Evolutionary conservation across 2,329 filamentous ascomycete species (phyloP), one percentile per base, ranked within the genome.

Genomic region (Knufia fluminis): DNA sequence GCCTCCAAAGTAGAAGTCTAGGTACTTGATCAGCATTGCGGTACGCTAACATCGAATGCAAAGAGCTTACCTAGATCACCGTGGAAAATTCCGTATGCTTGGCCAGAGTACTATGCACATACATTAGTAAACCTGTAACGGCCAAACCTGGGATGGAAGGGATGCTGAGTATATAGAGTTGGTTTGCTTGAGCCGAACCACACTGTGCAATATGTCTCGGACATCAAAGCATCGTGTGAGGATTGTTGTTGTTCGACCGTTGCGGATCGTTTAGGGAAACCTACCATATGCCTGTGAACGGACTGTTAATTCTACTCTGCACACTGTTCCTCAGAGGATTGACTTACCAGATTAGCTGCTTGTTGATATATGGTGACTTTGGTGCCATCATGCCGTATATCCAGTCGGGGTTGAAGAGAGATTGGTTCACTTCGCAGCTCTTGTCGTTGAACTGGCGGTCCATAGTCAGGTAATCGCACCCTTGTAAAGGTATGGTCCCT

Each of bases 81-180:
- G 57, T 74, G 72, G 63, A 75, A 74, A 43, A 75, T 71, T 1
- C 71, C 71, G 50, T 74, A 75, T 1, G 72, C 72, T 62, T 75
- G 72, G 0, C 66, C 66, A 4, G 66, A 70, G 57, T 75, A 74
- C 9, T 51, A 52, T 75, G 72, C 72, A 17, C 6, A 14, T 24
- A 23, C 35, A 38, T 38, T 4, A 7, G 6, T 16, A n/a, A 16
- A 20, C 6, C n/a, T 4, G 26, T 6, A 28, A 28, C 6, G 26
- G 26, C n/a, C n/a, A n/a, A n/a, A n/a, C n/a, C n/a, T n/a, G n/a
- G n/a, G n/a, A n/a, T n/a, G n/a, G n/a, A n/a, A n/a, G n/a, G n/a
- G n/a, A n/a, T n/a, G n/a, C n/a, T n/a, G n/a, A n/a, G n/a, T n/a
- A n/a, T n/a, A n/a, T n/a, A n/a, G n/a, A n/a, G n/a, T n/a, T n/a